A percentile compares a stretch with the other conserved stretches of the same genome.
phyloP scores from a whole-genome alignment of 2,329 filamentous ascomycete genomes.

The Ceratocystis eucalypticola region DNA sequence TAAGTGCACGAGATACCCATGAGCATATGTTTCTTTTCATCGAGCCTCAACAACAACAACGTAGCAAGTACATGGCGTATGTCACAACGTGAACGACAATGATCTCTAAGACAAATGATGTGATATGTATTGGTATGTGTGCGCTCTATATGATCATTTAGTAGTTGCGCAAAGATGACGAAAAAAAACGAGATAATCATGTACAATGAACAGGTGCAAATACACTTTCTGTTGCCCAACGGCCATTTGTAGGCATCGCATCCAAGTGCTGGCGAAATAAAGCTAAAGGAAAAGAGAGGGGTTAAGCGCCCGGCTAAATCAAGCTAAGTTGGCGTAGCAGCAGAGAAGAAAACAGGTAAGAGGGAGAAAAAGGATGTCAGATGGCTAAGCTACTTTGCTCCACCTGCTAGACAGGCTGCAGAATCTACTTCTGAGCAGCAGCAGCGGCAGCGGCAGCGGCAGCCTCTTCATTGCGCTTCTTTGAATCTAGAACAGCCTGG shows the following conservation, averaged over 20 bases:
- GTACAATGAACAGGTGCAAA: slow-evolving; percentile 4
- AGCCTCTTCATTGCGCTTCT: slow-evolving; percentile 30
- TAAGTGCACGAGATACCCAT: too few species aligned
- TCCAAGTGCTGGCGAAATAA: background rate
- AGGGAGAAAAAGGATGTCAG: background rate
- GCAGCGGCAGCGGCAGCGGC: slow-evolving; percentile 22
- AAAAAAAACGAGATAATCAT: background rate
- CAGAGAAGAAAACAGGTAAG: background rate
- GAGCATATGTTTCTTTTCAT: too few species aligned
- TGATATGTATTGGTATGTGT: background rate
- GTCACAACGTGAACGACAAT: background rate
- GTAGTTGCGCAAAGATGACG: slow-evolving; percentile 2
- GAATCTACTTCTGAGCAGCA: slow-evolving; percentile 15
- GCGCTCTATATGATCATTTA: background rate
- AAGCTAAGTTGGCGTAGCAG: background rate
- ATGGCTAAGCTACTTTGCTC: background rate
- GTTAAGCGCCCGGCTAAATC: background rate
- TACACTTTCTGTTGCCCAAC: background rate
- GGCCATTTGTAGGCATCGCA: background rate
- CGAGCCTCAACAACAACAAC: too few species aligned
- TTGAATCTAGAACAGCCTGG: slow-evolving; percentile 44
- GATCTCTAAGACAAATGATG: background rate
- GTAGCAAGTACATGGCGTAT: background rate
- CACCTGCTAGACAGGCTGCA: background rate
- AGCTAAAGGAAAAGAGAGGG: background rate